Conservation (phyloP, 805 yeast species). For the Cyberlindnera mycetangii region DNA sequence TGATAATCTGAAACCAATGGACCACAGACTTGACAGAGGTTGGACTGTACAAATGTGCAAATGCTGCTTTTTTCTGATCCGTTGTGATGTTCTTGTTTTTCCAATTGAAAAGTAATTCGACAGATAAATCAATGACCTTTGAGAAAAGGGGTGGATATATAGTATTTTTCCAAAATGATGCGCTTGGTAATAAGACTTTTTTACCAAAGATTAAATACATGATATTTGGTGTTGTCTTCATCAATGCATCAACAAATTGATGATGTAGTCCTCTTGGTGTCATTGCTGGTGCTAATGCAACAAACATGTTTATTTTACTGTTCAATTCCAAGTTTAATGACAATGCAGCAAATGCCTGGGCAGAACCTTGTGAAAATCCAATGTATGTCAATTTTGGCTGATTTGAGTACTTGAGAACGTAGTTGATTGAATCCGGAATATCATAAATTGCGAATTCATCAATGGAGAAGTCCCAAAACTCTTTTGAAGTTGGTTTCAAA, state of each 20-base stretch:
- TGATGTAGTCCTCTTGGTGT: conserved; percentile 84
- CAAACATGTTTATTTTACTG: conserved; percentile 48
- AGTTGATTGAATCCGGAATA: conserved; percentile 80
- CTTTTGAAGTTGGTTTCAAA: conserved; percentile 36
- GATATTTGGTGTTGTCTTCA: conserved; percentile 73
- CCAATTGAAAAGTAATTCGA: conserved; percentile 78
- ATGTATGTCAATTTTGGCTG: conserved; percentile 64
- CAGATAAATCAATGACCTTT: conserved; percentile 66
- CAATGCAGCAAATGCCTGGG: conserved; percentile 89
- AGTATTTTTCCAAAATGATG: conserved; percentile 74
- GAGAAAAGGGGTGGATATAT: conserved; percentile 76
- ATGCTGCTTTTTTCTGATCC: conserved; percentile 74
- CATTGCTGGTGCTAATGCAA: conserved; percentile 92
- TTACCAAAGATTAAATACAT: conserved; percentile 75
- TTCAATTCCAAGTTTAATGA: conserved; percentile 66
- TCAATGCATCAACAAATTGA: conserved; percentile 68
- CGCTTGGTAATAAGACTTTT: conserved; percentile 66
- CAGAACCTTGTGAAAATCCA: conserved; percentile 93
- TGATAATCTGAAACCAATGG: conserved; percentile 94
- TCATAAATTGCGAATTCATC: conserved; percentile 93
- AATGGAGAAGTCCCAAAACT: conserved; percentile 86
- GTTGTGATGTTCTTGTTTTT: conserved; percentile 62
- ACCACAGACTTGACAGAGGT: conserved; percentile 90
- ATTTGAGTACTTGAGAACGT: conserved; percentile 54
- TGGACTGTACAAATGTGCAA: conserved; percentile 85